phyloP scores from a whole-genome alignment of 768 basidiomycete species.

The Mycena pura region DNA sequence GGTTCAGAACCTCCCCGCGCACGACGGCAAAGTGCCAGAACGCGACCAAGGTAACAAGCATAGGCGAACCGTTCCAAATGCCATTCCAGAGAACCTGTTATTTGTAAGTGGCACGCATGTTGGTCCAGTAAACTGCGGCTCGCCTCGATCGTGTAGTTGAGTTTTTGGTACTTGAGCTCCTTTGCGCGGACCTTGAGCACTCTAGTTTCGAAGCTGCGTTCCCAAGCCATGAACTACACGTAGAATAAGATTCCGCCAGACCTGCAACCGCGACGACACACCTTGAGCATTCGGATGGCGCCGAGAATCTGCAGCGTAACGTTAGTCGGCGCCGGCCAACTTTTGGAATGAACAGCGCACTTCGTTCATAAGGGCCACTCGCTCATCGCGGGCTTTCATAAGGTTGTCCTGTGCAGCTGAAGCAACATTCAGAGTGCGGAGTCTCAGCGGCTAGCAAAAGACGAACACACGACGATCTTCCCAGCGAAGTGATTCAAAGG shows the following conservation, averaged over 20 bases:
- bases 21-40: slow-evolving; percentile 80
- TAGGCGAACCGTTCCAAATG: slow-evolving; percentile 59
- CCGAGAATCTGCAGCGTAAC: slow-evolving; percentile 67
- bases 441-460: background rate
- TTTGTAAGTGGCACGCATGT: background rate
- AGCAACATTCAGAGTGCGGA: background rate
- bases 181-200: slow-evolving; percentile 77
- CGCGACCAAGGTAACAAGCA: slow-evolving; percentile 64
- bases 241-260: background rate
- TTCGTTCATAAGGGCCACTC: slow-evolving; percentile 90
- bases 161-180: slow-evolving; percentile 83
- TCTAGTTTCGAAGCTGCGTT: slow-evolving; percentile 83
- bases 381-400: slow-evolving; percentile 92
- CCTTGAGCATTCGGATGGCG: slow-evolving; percentile 90
- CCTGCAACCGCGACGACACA: slow-evolving; percentile 27
- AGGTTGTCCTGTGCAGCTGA: slow-evolving; percentile 76
- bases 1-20: slow-evolving; percentile 71
- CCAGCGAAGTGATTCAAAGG: slow-evolving; percentile 88
- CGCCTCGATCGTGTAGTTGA: slow-evolving; percentile 89
- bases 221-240: slow-evolving; percentile 88
- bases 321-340: background rate
- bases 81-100: slow-evolving; percentile 54
- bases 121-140: slow-evolving; percentile 8
- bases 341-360: slow-evolving; percentile 29
- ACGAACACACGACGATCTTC: slow-evolving; percentile 50